Percentiles rank a stretch among this genome's conserved stretches.
Evolutionary conservation across 768 basidiomycete species (phyloP).

Genomic region (Lentinula raphanica): DNA sequence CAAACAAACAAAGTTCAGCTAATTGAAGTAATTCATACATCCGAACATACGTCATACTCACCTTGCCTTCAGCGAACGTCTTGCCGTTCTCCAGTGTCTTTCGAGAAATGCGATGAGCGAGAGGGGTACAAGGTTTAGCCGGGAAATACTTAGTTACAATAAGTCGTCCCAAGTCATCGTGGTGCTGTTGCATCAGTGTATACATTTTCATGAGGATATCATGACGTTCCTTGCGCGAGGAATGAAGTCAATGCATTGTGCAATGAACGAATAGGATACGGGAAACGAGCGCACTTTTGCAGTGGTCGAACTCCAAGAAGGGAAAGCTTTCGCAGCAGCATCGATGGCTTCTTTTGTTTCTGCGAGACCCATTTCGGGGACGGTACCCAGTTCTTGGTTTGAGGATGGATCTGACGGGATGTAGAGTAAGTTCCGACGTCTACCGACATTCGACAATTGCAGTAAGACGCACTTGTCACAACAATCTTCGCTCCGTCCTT

Average conservation of each 20-base stretch:
- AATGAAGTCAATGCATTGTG: not conserved
- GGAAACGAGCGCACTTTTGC: conserved; percentile 55
- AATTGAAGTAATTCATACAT: not conserved
- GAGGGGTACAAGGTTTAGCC: not conserved
- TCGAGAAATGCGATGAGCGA: conserved; percentile 10
- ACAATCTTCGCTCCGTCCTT: conserved; percentile 63
- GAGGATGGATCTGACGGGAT: conserved; percentile 75
- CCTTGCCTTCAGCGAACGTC: conserved; percentile 77
- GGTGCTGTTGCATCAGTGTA: conserved; percentile 72
- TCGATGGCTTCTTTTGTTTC: conserved; percentile 84
- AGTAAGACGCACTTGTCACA: conserved; percentile 62
- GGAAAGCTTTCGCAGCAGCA: conserved; percentile 76
- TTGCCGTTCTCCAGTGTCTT: conserved; percentile 97
- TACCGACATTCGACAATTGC: not conserved
- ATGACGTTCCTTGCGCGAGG: conserved; percentile 57
- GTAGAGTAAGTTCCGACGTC: not conserved
- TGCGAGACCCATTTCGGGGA: conserved; percentile 84
- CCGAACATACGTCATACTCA: conserved; percentile 17
- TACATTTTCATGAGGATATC: conserved; percentile 79
- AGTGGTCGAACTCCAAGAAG: conserved; percentile 81
- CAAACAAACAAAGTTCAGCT: not conserved
- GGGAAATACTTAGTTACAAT: conserved; percentile 49
- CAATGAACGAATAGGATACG: not conserved
- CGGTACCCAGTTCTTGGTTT: conserved; percentile 71
- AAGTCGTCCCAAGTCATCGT: conserved; percentile 82